Evolutionary conservation across 1,284 basidiomycete genomes (phyloP), one percentile per base, ranked within the genome.

Genomic region (Cystobasidium slooffiae): DNA sequence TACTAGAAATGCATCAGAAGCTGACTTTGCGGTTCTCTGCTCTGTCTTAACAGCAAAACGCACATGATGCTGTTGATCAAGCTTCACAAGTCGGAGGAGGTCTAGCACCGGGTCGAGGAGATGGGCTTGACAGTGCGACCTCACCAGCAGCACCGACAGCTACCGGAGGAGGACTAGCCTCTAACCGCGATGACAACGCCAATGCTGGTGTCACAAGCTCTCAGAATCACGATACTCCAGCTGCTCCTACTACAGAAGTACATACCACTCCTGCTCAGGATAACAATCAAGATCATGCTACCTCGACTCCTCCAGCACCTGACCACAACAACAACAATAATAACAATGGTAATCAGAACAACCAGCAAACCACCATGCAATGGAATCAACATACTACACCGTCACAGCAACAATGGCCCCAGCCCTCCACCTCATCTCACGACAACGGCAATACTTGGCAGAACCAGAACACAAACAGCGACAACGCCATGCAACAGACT

Each of bases 371-470:
- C 12, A 47, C 20, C 51, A 66, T 52, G 10, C 64, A 66, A 31
- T 66, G 64, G 64, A 41, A 16, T 16, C 61, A 63, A 41, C 64
- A 47, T 52, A 24, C 64, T 6, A 39, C 64, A 3, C 53, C 64
- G 37, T 47, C 31, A 22, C 47, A 47, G 24, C 47, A 53, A 22
- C 64, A 66, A 51, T 66, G 64, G 64, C 47, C 20, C 16, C 39
- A 51, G 20, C 64, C 47, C 6, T 63, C 61, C n/a, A 63, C 43
- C 61, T 63, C 61, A 9, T 63, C 44, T 0, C 43, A 66, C 8
- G 24, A 66, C 22, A 66, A 66, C n/a, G 31, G 51, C 24, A 66
- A 66, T 44, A 53, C 64, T 24, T 66, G 64, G 64, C 14, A 66
- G 5, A 51, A 53, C 20, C 22, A 66, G 8, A 51, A 66, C n/a